Conservation (phyloP, 2,329 filamentous ascomycete species). For the Chrysosporium keratinophilum region DNA sequence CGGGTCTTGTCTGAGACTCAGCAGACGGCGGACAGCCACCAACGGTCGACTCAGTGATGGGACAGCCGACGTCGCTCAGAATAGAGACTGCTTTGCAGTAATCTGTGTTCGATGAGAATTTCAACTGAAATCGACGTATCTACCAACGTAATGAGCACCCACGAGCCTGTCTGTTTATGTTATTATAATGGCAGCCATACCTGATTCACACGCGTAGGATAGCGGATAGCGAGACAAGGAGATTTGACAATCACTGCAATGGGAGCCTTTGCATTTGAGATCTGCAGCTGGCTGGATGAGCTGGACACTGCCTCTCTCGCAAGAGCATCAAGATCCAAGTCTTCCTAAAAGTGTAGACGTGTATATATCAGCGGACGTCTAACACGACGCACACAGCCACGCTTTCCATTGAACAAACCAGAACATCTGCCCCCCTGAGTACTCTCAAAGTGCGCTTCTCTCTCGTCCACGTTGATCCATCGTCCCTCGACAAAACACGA, state of each 20-base stretch:
- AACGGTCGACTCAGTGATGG: constrained; percentile 33
- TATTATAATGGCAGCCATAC: constrained; percentile 15
- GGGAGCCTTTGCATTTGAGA: constrained; percentile 22
- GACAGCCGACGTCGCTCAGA: constrained; percentile 34
- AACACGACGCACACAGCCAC: neutral
- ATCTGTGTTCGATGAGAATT: constrained; percentile 32
- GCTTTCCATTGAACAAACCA: constrained; percentile 23
- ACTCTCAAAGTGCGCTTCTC: constrained; percentile 28
- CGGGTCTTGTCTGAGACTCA: constrained; percentile 14
- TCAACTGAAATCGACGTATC: constrained; percentile 39
- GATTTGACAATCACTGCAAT: constrained; percentile 36
- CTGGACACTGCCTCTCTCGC: constrained; percentile 16
- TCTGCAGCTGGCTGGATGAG: constrained; percentile 7
- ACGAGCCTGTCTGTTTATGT: neutral
- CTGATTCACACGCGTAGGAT: constrained; percentile 26
- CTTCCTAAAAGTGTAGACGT: constrained; percentile 27
- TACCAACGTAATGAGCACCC: constrained; percentile 21
- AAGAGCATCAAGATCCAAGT: constrained; percentile 31
- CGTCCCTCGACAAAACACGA: constrained; percentile 14
- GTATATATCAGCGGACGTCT: neutral
- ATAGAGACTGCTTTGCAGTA: constrained; percentile 34
- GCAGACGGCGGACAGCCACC: constrained; percentile 19
- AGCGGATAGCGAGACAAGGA: constrained; percentile 40
- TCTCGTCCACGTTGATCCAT: constrained; percentile 12
- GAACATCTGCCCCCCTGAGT: constrained; percentile 24